Evolutionary conservation across 2,329 filamentous ascomycete genomes (phyloP).

Genomic region (Scedosporium apiospermum): DNA sequence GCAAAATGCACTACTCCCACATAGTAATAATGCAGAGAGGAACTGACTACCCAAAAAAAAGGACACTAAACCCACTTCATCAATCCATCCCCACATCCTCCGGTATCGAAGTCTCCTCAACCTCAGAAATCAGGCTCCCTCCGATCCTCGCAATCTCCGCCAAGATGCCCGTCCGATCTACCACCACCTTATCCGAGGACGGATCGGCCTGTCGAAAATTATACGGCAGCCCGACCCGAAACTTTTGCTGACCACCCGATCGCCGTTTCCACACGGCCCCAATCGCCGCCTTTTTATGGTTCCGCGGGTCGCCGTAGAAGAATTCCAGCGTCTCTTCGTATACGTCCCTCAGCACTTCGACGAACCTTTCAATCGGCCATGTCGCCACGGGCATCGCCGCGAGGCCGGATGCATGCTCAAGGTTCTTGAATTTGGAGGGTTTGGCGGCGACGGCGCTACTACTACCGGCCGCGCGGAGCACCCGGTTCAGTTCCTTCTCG

Average conservation of each 20-base stretch:
- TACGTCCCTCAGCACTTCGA: slow-evolving; percentile 55
- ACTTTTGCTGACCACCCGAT: slow-evolving; percentile 38
- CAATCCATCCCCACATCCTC: not conserved
- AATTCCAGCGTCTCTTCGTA: slow-evolving; percentile 68
- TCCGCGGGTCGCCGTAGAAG: slow-evolving; percentile 59
- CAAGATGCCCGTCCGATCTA: slow-evolving; percentile 60
- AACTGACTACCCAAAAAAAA: not conserved
- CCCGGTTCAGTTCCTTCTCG: slow-evolving; percentile 36
- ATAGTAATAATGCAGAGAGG: not conserved
- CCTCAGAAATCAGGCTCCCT: slow-evolving; percentile 56
- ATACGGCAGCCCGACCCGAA: slow-evolving; percentile 63
- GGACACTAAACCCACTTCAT: not conserved
- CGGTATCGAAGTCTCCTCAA: slow-evolving; percentile 33
- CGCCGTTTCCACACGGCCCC: slow-evolving; percentile 51
- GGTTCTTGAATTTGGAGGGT: slow-evolving; percentile 67
- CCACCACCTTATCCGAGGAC: slow-evolving; percentile 40
- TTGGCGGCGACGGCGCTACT: slow-evolving; percentile 19
- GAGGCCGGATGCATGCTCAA: slow-evolving; percentile 49
- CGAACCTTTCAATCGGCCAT: slow-evolving; percentile 52
- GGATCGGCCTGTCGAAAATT: slow-evolving; percentile 30
- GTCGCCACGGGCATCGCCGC: slow-evolving; percentile 40
- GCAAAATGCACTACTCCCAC: not conserved
- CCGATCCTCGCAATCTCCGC: slow-evolving; percentile 63
- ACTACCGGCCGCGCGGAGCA: slow-evolving; percentile 27
- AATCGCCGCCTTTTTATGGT: slow-evolving; percentile 31